Conservation (phyloP, 768 basidiomycete species). For the Tricholoma matsutake region DNA sequence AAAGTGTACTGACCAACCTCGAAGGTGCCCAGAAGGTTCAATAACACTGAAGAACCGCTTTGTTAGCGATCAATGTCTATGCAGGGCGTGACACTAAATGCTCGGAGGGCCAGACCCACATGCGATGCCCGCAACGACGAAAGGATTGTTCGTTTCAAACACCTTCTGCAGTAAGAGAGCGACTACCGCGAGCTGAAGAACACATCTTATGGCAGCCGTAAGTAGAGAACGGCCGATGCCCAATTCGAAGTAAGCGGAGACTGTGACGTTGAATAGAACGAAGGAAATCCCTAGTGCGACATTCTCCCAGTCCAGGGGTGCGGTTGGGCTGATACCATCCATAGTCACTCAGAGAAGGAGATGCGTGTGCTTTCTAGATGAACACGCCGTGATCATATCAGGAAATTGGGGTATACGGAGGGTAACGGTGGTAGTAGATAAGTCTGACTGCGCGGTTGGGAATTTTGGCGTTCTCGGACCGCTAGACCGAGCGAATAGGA, state of each 20-base stretch:
- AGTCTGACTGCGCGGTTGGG: too few relatives aligned
- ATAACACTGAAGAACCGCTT: slow-evolving; percentile 40
- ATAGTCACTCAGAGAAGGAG: background rate
- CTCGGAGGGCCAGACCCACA: slow-evolving; percentile 44
- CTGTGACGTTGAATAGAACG: slow-evolving; percentile 64
- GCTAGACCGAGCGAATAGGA: background rate
- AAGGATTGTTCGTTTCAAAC: slow-evolving; percentile 72
- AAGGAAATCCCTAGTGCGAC: slow-evolving; percentile 75
- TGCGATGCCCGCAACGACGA: slow-evolving; percentile 71
- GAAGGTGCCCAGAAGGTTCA: slow-evolving; percentile 75
- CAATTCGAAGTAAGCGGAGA: slow-evolving; percentile 64
- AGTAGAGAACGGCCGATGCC: slow-evolving; percentile 67
- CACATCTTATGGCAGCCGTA: slow-evolving; percentile 69
- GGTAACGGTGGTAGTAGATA: too few relatives aligned
- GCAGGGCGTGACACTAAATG: background rate
- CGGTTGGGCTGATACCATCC: slow-evolving; percentile 11
- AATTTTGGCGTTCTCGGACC: background rate
- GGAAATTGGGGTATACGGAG: too few relatives aligned
- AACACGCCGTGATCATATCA: too few relatives aligned
- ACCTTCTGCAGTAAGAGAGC: slow-evolving; percentile 67
- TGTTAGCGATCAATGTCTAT: background rate
- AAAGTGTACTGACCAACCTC: slow-evolving; percentile 58
- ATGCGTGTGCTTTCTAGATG: too few relatives aligned
- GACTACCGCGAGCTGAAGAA: slow-evolving; percentile 75
- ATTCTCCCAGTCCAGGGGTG: slow-evolving; percentile 61